A percentile compares a stretch with the other conserved stretches of the same genome.
Evolutionary conservation across 768 basidiomycete species (phyloP).

Genomic region (Candolleomyces eurysporus): DNA sequence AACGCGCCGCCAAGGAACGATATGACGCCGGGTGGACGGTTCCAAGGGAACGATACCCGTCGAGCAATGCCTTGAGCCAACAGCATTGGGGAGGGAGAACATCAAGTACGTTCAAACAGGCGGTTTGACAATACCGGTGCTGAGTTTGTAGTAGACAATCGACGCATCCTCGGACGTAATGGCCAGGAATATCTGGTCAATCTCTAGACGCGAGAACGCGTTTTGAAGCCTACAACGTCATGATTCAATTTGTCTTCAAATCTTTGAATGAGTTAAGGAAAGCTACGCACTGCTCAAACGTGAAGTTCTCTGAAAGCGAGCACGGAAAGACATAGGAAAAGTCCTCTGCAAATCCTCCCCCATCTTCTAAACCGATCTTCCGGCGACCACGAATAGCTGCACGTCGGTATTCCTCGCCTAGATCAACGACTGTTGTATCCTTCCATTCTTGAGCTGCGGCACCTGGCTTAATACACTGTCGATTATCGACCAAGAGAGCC

Average conservation of each 20-base stretch:
- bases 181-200: slow-evolving; percentile 59
- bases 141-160: slow-evolving; percentile 82
- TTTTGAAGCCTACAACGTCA: slow-evolving; percentile 46
- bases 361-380: slow-evolving; percentile 28
- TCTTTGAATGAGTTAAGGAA: neutral
- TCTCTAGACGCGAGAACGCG: slow-evolving; percentile 52
- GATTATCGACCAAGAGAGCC: neutral
- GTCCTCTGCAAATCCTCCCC: slow-evolving; percentile 34
- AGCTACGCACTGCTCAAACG: slow-evolving; percentile 52
- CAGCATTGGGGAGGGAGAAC: too few relatives aligned
- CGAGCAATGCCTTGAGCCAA: too few relatives aligned
- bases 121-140: slow-evolving; percentile 75
- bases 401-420: slow-evolving; percentile 46
- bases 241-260: neutral
- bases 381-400: slow-evolving; percentile 60
- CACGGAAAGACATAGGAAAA: slow-evolving; percentile 62
- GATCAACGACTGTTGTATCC: slow-evolving; percentile 60
- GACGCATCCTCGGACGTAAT: slow-evolving; percentile 78
- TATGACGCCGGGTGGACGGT: too few relatives aligned
- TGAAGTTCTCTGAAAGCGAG: slow-evolving; percentile 61
- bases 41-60: too few relatives aligned
- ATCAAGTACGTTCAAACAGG: slow-evolving; percentile 37
- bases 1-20: too few relatives aligned
- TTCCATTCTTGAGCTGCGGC: slow-evolving; percentile 71
- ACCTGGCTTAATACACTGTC: slow-evolving; percentile 2